Base-by-base conservation (phyloP, 2,329 filamentous ascomycete species). In the Claviceps sp. region DNA sequence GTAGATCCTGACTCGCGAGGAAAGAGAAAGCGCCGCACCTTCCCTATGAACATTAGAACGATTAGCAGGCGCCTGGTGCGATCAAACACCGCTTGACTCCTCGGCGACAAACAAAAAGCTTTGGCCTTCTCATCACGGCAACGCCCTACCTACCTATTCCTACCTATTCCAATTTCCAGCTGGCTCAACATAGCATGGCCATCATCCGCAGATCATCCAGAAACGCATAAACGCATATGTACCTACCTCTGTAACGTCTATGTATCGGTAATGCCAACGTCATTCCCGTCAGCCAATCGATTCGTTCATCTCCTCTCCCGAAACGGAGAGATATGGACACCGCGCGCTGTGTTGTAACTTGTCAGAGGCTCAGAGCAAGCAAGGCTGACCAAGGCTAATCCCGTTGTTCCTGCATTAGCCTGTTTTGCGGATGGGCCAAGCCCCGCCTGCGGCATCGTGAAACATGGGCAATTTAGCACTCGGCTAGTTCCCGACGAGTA, bases 361-460 rank as follows among this genome's bases (percentile, higher is more conserved):
- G 9, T 29, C 13, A 26, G n/a, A n/a, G n/a, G n/a, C n/a, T n/a
- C n/a, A n/a, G 20, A 44, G 22, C 6, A 22, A 44, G 22, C 6
- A 22, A 45, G 16, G 26, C 44, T 36, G 26, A 26, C 51, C 54
- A 60, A 59, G 53, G 57, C 52, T 56, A 54, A 55, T 57, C 52
- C 57, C 56, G 56, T 50, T 45, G 61, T 62, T 59, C 61, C 61
- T 63, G 60, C 61, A 62, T 63, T 62, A 62, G 61, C 52, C 57
- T 51, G 57, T 59, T 58, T 50, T 39, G 11, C 34, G 29, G 45
- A 45, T 23, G 48, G 40, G 37, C 45, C 46, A 48, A 37, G 38
- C 45, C 52, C 44, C 9, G 45, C 20, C 56, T 55, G 57, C 53
- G 47, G 48, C 52, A 57, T 51, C 54, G 56, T 62, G 59, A 63